phyloP scores from a whole-genome alignment of 1,139 yeast species.

The Sugiyamaella pinicola region DNA sequence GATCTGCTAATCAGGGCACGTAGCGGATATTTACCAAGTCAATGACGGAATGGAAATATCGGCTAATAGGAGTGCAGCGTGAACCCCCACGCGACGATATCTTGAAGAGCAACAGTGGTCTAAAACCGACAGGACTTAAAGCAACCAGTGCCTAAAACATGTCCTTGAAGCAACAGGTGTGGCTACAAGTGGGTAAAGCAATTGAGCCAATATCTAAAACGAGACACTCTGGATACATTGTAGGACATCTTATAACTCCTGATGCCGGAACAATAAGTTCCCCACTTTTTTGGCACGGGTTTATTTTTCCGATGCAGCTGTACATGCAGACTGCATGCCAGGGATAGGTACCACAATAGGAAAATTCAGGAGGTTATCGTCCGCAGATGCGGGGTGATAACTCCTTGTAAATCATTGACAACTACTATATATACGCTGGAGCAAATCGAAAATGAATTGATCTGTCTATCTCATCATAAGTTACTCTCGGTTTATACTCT shows the following conservation, averaged over 20 bases:
- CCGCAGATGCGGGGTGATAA: slow-evolving; percentile 2
- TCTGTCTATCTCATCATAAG: neutral
- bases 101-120: neutral
- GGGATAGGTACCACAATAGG: neutral
- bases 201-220: no score
- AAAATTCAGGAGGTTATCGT: slow-evolving; percentile 1
- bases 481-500: neutral
- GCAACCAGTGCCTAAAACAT: no score
- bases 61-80: neutral
- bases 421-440: slow-evolving; percentile 7
- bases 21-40: neutral
- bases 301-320: slow-evolving; percentile 4
- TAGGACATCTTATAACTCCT: neutral
- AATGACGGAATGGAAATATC: neutral
- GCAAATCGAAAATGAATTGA: neutral
- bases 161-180: no score
- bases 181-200: no score
- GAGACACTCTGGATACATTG: no score
- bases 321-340: neutral
- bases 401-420: neutral
- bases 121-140: no score
- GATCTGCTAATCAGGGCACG: neutral
- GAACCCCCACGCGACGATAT: neutral
- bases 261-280: neutral
- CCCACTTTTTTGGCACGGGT: neutral